phyloP scores from a whole-genome alignment of 352 stramenopile species.

The Vaucheria bursata region DNA sequence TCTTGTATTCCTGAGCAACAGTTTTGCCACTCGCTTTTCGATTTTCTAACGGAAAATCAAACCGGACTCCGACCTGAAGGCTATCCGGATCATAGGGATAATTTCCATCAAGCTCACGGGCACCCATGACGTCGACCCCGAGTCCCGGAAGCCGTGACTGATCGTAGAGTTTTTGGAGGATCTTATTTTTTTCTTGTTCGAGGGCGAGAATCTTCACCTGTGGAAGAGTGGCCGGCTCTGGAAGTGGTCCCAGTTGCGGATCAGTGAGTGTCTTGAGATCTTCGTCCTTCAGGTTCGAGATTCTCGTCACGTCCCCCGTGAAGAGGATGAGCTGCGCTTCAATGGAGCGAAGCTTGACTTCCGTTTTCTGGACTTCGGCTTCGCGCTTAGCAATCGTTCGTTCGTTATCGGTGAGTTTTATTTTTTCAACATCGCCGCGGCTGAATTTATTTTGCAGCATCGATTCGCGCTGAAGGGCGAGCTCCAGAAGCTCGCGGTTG shows the following conservation, averaged over 20 bases:
- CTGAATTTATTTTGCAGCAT: background rate
- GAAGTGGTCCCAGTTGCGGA: background rate
- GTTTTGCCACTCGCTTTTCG: background rate
- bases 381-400: background rate
- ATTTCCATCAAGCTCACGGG: background rate
- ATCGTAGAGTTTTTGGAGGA: background rate
- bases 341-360: background rate
- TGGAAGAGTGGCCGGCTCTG: background rate
- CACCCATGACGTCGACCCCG: background rate
- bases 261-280: background rate
- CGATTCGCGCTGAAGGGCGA: background rate
- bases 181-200: background rate
- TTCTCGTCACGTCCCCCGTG: background rate
- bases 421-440: background rate
- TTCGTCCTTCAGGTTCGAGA: background rate
- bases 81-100: background rate
- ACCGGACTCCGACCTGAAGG: background rate
- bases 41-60: background rate
- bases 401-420: background rate
- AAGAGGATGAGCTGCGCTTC: background rate
- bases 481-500: background rate
- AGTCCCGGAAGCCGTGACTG: background rate
- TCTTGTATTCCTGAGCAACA: background rate
- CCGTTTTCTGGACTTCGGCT: background rate
- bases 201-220: background rate